Evolutionary conservation across 2,329 filamentous ascomycete species (phyloP).

Genomic region (Phaeosphaeriaceae sp.): DNA sequence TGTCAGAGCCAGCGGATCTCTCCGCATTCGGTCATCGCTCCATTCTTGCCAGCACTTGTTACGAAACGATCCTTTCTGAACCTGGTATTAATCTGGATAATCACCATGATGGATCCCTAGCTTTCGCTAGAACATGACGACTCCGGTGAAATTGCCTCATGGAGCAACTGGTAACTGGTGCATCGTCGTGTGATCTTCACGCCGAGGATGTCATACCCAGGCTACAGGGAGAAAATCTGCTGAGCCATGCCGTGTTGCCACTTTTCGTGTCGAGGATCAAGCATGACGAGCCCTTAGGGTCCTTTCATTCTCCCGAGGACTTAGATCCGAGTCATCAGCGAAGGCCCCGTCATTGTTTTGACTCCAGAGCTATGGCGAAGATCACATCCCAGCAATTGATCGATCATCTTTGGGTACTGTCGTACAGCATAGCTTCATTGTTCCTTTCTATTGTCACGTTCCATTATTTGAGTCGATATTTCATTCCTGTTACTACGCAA

Average conservation of each 20-base stretch:
- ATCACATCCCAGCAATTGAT: conserved; percentile 14
- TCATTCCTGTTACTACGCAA: conserved; percentile 15
- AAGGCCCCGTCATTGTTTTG: conserved; percentile 11
- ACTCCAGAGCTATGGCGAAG: conserved; percentile 16
- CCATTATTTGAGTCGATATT: conserved; percentile 17
- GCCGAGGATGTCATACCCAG: conserved; percentile 14
- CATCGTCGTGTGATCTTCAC: conserved; percentile 9
- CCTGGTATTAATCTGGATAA: conserved; percentile 17
- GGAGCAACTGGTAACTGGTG: conserved; percentile 12
- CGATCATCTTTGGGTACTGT: conserved; percentile 24
- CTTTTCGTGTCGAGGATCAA: background rate
- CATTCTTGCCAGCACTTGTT: conserved; percentile 9
- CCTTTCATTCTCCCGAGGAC: background rate
- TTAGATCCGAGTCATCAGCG: conserved; percentile 49
- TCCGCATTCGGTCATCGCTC: background rate
- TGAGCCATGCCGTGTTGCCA: background rate
- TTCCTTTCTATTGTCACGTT: conserved; percentile 18
- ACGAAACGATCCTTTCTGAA: conserved; percentile 21
- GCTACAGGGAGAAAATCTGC: conserved; percentile 2
- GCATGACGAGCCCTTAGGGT: background rate
- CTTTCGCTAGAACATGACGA: conserved; percentile 13
- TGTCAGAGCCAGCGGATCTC: background rate
- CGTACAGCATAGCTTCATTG: conserved; percentile 29
- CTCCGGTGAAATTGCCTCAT: conserved; percentile 24
- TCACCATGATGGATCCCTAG: conserved; percentile 12